Conservation (phyloP, 2,329 filamentous ascomycete genomes). For the Monilinia vaccinii-corymbosi region DNA sequence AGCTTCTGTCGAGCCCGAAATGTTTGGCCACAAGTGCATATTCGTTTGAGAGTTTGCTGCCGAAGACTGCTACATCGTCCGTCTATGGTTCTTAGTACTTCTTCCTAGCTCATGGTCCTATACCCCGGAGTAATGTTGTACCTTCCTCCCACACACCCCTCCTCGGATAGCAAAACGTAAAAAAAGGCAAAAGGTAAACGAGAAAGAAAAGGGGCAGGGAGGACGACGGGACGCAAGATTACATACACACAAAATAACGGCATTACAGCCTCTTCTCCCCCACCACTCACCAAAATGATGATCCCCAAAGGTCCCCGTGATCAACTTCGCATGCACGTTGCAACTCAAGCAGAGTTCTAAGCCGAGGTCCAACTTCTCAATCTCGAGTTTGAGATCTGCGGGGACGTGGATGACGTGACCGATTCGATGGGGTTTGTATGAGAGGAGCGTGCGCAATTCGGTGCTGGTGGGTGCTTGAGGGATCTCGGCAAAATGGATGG, state of each 20-base stretch:
- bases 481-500: conserved; percentile 73
- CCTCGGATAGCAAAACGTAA: no score
- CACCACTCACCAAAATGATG: not conserved
- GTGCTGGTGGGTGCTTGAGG: conserved; percentile 30
- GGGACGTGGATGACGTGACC: conserved; percentile 67
- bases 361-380: conserved; percentile 29
- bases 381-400: conserved; percentile 47
- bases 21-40: conserved; percentile 64
- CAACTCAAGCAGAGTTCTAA: not conserved
- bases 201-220: no score
- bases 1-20: conserved; percentile 46
- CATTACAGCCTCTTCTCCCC: not conserved
- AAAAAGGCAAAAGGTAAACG: not conserved
- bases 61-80: conserved; percentile 76
- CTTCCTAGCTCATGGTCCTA: no score
- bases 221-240: no score
- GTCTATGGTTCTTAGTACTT: no score
- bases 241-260: no score
- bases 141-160: no score
- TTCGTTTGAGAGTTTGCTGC: conserved; percentile 67
- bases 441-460: conserved; percentile 57
- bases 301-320: not conserved
- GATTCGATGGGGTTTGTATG: conserved; percentile 57
- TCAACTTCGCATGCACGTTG: not conserved
- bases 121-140: no score